Evolutionary conservation across 805 yeast genomes (phyloP).

Genomic region (Barnettozyma botsteinii): DNA sequence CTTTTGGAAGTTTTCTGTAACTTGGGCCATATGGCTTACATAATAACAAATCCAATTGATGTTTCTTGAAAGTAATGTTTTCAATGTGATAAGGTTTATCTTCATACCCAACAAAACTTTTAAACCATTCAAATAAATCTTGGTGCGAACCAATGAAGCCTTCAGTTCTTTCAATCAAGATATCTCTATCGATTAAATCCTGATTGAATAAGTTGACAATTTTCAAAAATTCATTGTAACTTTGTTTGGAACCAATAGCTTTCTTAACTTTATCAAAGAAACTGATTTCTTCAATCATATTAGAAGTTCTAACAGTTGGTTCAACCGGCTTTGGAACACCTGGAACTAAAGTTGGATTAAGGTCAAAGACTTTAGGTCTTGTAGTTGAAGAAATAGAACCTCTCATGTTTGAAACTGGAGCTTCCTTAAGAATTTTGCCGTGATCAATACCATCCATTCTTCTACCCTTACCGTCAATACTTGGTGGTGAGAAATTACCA

Average conservation of each 20-base stretch:
- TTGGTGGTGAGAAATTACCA: conserved; percentile 78
- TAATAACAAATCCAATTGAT: conserved; percentile 78
- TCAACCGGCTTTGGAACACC: conserved; percentile 80
- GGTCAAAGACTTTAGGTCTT: conserved; percentile 27
- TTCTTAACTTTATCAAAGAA: conserved; percentile 92
- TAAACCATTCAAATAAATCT: conserved; percentile 88
- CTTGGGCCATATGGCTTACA: conserved; percentile 96
- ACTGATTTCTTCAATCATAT: conserved; percentile 74
- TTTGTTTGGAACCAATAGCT: conserved; percentile 79
- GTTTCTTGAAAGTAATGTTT: conserved; percentile 81
- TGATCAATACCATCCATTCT: conserved; percentile 17
- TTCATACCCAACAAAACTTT: conserved; percentile 82
- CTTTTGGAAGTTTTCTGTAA: conserved; percentile 85
- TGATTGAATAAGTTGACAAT: conserved; percentile 82
- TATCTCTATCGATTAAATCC: conserved; percentile 78
- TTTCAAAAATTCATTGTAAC: conserved; percentile 89
- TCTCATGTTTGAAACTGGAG: conserved; percentile 33
- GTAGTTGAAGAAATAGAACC: conserved; percentile 22
- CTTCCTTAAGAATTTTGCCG: conserved; percentile 22
- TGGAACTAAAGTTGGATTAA: conserved; percentile 69
- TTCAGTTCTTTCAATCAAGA: conserved; percentile 78
- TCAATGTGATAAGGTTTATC: conserved; percentile 84
- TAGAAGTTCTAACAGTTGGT: conserved; percentile 48
- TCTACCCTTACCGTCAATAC: conserved; percentile 26
- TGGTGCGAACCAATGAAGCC: conserved; percentile 76